Conservation (phyloP, 768 basidiomycete species). For the Leccinum disarticulatum region DNA sequence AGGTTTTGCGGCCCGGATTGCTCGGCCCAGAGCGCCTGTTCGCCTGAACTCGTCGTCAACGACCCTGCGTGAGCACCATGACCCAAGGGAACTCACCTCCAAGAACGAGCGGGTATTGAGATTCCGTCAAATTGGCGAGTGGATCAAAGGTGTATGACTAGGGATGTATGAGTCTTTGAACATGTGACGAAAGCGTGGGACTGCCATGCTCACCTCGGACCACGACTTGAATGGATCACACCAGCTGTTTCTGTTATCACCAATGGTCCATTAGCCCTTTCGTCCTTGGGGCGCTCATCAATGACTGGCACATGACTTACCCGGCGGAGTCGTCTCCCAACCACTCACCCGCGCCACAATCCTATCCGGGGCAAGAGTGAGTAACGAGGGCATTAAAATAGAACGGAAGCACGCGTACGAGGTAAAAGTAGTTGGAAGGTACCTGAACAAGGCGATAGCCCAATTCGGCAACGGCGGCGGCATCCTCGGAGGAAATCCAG, state of each 20-base stretch:
- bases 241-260: slow-evolving; percentile 40
- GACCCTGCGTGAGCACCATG: background rate
- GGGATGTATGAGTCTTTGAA: background rate
- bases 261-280: slow-evolving; percentile 2
- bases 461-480: slow-evolving; percentile 36
- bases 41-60: slow-evolving; percentile 21
- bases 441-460: slow-evolving; percentile 49
- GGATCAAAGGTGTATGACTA: slow-evolving; percentile 54
- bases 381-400: background rate
- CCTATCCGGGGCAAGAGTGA: slow-evolving; percentile 23
- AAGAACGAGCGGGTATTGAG: slow-evolving; percentile 39
- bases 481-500: slow-evolving; percentile 48
- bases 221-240: slow-evolving; percentile 54
- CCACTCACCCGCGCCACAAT: slow-evolving; percentile 52
- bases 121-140: slow-evolving; percentile 38
- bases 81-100: slow-evolving; percentile 23
- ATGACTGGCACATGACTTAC: slow-evolving; percentile 18
- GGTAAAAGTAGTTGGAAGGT: slow-evolving; percentile 54
- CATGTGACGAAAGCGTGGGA: slow-evolving; percentile 9
- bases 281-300: background rate
- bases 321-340: slow-evolving; percentile 36
- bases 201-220: slow-evolving; percentile 37
- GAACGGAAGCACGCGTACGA: slow-evolving; percentile 24
- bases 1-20: slow-evolving; percentile 44
- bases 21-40: slow-evolving; percentile 48